A percentile compares a stretch with the other conserved stretches of the same genome.
These are phyloP conservation scores for Aspergillus panamensis DNA, from an alignment of 495 filamentous ascomycete genomes.

Conservation along the genomic window DNA sequence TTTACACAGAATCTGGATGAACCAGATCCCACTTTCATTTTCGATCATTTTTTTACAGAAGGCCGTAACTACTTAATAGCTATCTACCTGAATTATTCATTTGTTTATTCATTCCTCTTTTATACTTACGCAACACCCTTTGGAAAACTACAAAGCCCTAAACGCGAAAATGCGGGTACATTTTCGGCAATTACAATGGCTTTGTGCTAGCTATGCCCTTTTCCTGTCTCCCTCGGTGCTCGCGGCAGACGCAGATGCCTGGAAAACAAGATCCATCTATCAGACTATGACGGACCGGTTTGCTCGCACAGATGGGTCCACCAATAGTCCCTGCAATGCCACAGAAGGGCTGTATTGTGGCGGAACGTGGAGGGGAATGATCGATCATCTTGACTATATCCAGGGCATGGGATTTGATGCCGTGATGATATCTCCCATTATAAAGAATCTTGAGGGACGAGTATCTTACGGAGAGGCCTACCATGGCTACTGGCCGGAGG, in stretches of 20 bases:
- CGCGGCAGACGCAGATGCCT: conserved; percentile 35
- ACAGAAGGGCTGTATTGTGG: conserved; percentile 62
- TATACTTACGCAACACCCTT: no score
- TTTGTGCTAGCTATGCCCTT: conserved; percentile 1
- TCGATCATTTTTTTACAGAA: neutral
- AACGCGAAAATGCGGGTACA: neutral
- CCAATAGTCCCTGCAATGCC: conserved; percentile 44
- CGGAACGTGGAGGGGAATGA: conserved; percentile 70
- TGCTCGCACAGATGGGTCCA: conserved; percentile 61
- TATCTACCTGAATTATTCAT: neutral
- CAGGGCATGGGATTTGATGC: conserved; percentile 78
- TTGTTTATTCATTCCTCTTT: neutral
- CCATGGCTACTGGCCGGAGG: conserved; percentile 72
- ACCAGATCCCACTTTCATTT: neutral
- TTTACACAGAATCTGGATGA: neutral
- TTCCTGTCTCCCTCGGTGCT: conserved; percentile 1
- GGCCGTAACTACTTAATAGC: neutral
- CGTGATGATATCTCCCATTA: conserved; percentile 78
- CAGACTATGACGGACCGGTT: conserved; percentile 76
- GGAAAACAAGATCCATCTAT: conserved; percentile 65
- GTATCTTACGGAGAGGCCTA: conserved; percentile 56
- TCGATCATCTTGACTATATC: conserved; percentile 56
- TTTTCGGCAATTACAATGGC: conserved; percentile 4
- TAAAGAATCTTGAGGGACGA: conserved; percentile 52
- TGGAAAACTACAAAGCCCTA: no score